phyloP scores from a whole-genome alignment of 2,329 filamentous ascomycete genomes.

The Monilinia aucupariae region DNA sequence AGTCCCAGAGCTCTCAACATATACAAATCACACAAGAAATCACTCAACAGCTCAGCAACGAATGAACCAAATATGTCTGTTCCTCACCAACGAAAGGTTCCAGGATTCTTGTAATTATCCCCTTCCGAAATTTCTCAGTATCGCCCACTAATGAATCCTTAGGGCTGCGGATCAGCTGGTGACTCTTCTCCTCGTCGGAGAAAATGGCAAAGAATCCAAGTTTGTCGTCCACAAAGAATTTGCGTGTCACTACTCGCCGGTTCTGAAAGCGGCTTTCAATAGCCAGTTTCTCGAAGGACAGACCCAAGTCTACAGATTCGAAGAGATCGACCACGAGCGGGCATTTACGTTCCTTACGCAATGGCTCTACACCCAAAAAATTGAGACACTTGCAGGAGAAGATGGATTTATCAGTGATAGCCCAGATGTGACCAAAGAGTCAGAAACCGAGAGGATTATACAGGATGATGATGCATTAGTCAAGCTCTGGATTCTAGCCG shows the following conservation, averaged over 20 bases:
- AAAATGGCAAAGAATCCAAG: background rate
- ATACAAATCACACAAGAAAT: too few species aligned
- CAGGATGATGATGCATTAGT: background rate
- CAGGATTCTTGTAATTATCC: too few species aligned
- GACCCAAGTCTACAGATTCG: too few species aligned
- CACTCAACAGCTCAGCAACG: too few species aligned
- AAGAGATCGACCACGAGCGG: background rate
- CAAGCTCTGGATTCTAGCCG: conserved; percentile 18
- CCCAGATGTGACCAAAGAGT: background rate
- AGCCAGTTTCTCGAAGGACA: conserved; percentile 1
- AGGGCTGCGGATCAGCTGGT: background rate
- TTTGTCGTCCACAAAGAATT: background rate
- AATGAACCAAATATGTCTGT: too few species aligned
- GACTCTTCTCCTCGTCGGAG: background rate
- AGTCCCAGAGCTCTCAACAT: too few species aligned
- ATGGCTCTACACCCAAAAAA: conserved; percentile 14
- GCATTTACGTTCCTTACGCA: conserved; percentile 5
- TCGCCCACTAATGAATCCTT: background rate
- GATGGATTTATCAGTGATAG: background rate
- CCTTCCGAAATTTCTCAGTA: too few species aligned
- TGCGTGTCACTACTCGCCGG: background rate
- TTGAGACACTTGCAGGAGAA: background rate
- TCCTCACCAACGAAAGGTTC: too few species aligned
- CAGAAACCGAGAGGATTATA: background rate
- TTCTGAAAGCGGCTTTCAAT: conserved; percentile 13